Conservation (phyloP, 352 stramenopile genomes). For the Blastocystis sp. region DNA sequence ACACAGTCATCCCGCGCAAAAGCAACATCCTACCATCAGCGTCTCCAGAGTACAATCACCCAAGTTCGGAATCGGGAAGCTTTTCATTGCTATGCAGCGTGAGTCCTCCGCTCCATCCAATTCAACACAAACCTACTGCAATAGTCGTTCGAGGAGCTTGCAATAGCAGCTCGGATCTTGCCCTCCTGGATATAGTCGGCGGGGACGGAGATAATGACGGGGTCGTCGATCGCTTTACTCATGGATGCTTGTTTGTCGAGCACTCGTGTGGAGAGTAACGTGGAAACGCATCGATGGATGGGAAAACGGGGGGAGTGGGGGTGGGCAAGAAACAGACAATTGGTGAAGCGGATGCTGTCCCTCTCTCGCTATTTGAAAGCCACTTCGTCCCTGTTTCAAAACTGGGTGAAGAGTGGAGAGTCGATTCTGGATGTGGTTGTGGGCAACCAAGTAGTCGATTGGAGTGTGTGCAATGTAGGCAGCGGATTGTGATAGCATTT, state of each 20-base stretch:
- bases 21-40: conserved; percentile 22
- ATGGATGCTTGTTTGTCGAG: conserved; percentile 44
- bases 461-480: neutral
- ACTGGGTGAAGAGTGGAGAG: neutral
- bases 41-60: conserved; percentile 39
- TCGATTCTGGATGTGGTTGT: conserved; percentile 43
- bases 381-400: neutral
- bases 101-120: neutral
- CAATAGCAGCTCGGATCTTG: conserved; percentile 15
- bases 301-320: neutral
- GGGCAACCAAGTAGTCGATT: conserved; percentile 29
- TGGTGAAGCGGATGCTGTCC: neutral
- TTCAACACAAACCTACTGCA: neutral
- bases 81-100: conserved; percentile 8
- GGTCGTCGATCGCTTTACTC: conserved; percentile 62
- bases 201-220: neutral
- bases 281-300: conserved; percentile 24
- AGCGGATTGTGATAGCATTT: conserved; percentile 22
- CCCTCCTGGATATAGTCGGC: conserved; percentile 14
- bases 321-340: neutral
- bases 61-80: conserved; percentile 33
- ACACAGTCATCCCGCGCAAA: neutral
- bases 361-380: conserved; percentile 12
- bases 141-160: conserved; percentile 18
- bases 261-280: neutral